Conservation (phyloP, 352 stramenopile genomes). For the Globisporangium barbulae region DNA sequence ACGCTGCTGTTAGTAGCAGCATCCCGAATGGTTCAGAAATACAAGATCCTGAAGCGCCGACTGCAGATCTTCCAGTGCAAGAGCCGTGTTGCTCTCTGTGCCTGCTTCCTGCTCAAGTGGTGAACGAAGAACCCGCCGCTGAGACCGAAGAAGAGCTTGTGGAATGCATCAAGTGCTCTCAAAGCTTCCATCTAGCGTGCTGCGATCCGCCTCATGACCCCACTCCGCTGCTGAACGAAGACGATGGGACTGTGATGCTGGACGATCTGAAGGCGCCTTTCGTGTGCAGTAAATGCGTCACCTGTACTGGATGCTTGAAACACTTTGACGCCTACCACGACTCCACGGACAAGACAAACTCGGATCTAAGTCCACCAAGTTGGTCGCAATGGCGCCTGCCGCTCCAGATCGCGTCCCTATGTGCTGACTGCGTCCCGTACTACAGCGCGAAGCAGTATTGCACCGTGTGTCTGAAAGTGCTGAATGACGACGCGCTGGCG, state of each 20-base stretch:
- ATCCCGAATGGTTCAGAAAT: not conserved
- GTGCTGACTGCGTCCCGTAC: constrained; percentile 49
- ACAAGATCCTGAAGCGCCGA: not conserved
- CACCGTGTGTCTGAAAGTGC: constrained; percentile 52
- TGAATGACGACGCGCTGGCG: constrained; percentile 41
- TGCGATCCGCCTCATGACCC: constrained; percentile 69
- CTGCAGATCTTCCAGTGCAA: not conserved
- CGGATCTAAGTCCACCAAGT: not conserved
- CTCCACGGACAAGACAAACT: constrained; percentile 2
- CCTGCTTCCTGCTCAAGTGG: constrained; percentile 18
- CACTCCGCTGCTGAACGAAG: constrained; percentile 50
- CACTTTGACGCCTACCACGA: constrained; percentile 3
- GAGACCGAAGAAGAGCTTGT: constrained; percentile 38
- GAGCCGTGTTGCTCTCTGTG: constrained; percentile 20
- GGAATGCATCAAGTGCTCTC: constrained; percentile 48
- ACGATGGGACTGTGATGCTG: constrained; percentile 53
- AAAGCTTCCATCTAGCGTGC: constrained; percentile 63
- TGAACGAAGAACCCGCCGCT: not conserved
- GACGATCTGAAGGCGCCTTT: constrained; percentile 67
- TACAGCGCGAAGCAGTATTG: constrained; percentile 77
- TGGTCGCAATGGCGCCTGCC: constrained; percentile 80
- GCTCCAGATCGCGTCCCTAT: constrained; percentile 61
- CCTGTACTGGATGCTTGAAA: constrained; percentile 56
- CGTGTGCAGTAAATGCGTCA: constrained; percentile 60
- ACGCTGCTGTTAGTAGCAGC: constrained; percentile 10